Base-by-base conservation (phyloP, 257 asterid species). In the Solanum pimpinellifolium region DNA sequence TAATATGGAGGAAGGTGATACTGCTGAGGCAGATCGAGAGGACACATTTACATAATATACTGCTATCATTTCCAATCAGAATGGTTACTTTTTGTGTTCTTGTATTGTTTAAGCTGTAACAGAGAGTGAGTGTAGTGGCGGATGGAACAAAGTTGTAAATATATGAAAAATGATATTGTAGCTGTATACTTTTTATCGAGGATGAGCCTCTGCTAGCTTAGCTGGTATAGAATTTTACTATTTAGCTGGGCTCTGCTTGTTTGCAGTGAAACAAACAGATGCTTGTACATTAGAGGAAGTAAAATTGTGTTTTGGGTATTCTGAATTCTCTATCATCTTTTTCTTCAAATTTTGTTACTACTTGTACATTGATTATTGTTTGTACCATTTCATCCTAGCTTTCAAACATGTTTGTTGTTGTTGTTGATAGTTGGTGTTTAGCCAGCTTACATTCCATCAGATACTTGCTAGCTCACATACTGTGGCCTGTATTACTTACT, bases 1-100 rank as follows among this genome's bases (percentile, higher is more conserved):
- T 91, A 96, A 96, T 89, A 73, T 97, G 92, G 99, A 97, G 90
- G 99, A 97, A 89, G 98, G 95, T 18, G 99, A 95, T n/a, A 91
- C 92, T n/a, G 95, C 94, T 1, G 98, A 91, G 91, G 99, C 97
- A 14, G 99, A 97, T 68, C 90, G 99, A 29, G 99, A 97, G 90
- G 99, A 97, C 85, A 93, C 95, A n/a, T 97, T 95, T 89, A 74
- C 95, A 2, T 97, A 87, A 90, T 44, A 72, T 13, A 7, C 29
- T 44, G n/a, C 83, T 47, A 37, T 35, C 39, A 0, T 35, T 35
- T 35, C 39, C 39, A 1, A 35, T 35, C 39, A 35, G 39, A 35
- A 20, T 16, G 66, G 18, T 27, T 21, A 16, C 27, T 47, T 29
- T 27, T 21, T 37, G 10, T 46, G 66, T 78, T 78, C 41, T 46